Base-by-base conservation (phyloP, 2,329 filamentous ascomycete genomes). In the Stachybotrys elegans region DNA sequence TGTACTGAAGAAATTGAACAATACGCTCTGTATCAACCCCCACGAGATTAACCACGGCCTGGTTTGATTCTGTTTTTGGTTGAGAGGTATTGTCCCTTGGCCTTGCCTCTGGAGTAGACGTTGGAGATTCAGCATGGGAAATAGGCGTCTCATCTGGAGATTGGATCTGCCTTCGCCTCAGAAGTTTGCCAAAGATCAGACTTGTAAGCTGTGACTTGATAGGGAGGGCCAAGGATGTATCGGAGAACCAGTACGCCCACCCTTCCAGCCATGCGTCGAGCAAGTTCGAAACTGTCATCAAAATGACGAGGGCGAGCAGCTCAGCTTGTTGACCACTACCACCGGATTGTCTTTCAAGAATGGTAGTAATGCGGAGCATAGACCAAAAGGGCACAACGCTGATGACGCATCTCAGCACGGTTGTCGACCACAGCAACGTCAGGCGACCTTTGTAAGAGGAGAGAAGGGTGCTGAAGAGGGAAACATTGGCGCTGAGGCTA, bases 81-180 rank as follows among this genome's bases (percentile, higher is more conserved):
- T n/a, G n/a, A n/a, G n/a, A n/a, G n/a, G n/a, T n/a, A n/a, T n/a
- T n/a, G n/a, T n/a, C n/a, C 56, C 6, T 66, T 27, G 42, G 21
- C 55, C n/a, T 55, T 48, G 22, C n/a, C n/a, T 64, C 54, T 16
- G 58, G 36, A 61, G 71, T 60, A n/a, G n/a, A n/a, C n/a, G n/a
- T n/a, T n/a, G n/a, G n/a, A n/a, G n/a, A n/a, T n/a, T n/a, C n/a
- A n/a, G n/a, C n/a, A n/a, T n/a, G n/a, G n/a, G n/a, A n/a, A n/a
- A n/a, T n/a, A n/a, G n/a, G n/a, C n/a, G n/a, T n/a, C n/a, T n/a
- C 31, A 17, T 69, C 70, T 5, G 77, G 71, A 12, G 79, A 75
- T 58, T 89, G 88, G 32, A 87, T 79, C 59, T 91, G 87, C 59
- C 91, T 92, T 39, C 83, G 77, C 35, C 83, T 76, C 72, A 90